phyloP scores from a whole-genome alignment of 2,329 filamentous ascomycete genomes.

The Grosmannia penicillata region DNA sequence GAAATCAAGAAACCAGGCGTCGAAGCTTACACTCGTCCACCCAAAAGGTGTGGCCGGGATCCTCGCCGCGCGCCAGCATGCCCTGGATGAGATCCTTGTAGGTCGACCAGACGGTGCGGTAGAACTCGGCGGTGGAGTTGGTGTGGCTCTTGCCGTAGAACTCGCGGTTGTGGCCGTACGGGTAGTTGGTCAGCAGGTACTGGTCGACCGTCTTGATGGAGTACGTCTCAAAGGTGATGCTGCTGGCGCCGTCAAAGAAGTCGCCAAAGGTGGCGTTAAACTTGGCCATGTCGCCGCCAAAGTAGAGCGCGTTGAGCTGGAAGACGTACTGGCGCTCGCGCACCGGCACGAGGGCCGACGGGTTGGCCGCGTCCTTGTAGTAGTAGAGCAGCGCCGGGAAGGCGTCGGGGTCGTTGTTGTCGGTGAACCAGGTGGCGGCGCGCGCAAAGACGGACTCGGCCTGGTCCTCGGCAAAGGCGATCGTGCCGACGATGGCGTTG shows the following conservation, averaged over 20 bases:
- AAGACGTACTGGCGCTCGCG: slow-evolving; percentile 2
- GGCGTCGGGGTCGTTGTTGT: background rate
- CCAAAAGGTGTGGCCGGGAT: slow-evolving; percentile 1
- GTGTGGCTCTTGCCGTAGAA: slow-evolving; percentile 4
- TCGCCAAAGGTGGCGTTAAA: slow-evolving; percentile 1
- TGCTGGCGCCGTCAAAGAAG: slow-evolving; percentile 1
- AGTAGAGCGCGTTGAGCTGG: slow-evolving; percentile 2
- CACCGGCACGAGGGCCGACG: background rate
- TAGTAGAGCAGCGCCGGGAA: slow-evolving; percentile 1
- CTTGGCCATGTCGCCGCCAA: slow-evolving; percentile 1
- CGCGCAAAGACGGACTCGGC: background rate
- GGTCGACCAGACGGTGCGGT: background rate
- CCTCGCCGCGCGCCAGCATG: slow-evolving; percentile 1
- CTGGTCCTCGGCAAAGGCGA: slow-evolving; percentile 1
- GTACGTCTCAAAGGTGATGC: background rate
- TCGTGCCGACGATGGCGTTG: background rate
- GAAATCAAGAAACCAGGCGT: background rate
- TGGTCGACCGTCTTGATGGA: slow-evolving; percentile 3
- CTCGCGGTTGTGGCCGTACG: slow-evolving; percentile 3
- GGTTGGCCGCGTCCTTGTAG: background rate
- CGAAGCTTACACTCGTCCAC: slow-evolving; percentile 2
- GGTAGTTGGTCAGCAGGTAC: slow-evolving; percentile 2
- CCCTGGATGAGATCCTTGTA: slow-evolving; percentile 2
- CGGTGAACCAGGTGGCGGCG: slow-evolving; percentile 1
- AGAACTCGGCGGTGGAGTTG: slow-evolving; percentile 1